Evolutionary conservation across 768 basidiomycete genomes (phyloP), one percentile per base, ranked within the genome.

Genomic region (Suillus lakei): DNA sequence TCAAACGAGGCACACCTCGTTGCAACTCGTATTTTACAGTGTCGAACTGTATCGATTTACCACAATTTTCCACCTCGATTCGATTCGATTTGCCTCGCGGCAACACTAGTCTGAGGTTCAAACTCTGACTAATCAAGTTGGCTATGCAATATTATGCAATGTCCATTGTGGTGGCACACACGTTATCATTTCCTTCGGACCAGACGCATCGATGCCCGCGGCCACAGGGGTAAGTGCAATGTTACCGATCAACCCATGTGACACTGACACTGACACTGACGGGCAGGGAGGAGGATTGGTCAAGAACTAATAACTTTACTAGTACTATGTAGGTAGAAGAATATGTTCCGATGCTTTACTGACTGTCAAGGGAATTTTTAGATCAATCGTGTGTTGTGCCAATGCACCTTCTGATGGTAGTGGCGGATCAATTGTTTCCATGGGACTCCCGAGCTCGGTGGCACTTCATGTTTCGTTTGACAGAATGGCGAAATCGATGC

Each of bases 331-430:
- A n/a, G n/a, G n/a, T n/a, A 10, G 21, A 44, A n/a, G 21, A 23
- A 13, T 23, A 48, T 48, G 10, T 23, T 55, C n/a, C 54, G 12
- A 34, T 34, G 54, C n/a, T n/a, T 15, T 10, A 53, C 2, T 53
- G 16, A 30, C 16, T 9, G 18, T 30, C 9, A 21, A 32, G 9
- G 9, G 9, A 5, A 53, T 53, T 32, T 2, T 9, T 53, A 0
- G 16, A 15, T 28, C 16, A 8, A 26, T 28, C 50, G 50, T 12
- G 26, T 23, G 75, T 77, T 15, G 66, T 46, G 6, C 83, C 83
- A 2, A 85, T 71, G 18, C 71, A 48, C n/a, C 5, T 23, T 50
- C 23, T 26, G 23, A 15, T 50, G 23, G 13, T 26, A 13, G 13
- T 15, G 6, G 48, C 44, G 8, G 44, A 44, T 46, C 10, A 4